Conservation (phyloP, 2,329 filamentous ascomycete species). For the Aspergillus ustus region DNA sequence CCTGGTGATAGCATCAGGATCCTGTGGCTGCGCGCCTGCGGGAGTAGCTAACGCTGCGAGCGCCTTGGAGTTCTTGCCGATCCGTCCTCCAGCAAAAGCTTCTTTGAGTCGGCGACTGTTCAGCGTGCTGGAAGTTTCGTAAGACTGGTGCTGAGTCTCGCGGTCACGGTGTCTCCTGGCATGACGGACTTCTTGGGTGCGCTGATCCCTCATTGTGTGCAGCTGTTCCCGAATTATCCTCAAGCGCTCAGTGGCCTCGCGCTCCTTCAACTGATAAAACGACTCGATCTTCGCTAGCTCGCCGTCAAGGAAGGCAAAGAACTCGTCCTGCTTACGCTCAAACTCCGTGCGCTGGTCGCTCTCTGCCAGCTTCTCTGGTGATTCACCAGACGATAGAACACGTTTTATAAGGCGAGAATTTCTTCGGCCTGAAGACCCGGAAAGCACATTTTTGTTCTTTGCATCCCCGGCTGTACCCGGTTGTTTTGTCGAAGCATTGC, state of each 20-base stretch:
- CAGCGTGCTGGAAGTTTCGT: slow-evolving; percentile 30
- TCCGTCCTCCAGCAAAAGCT: slow-evolving; percentile 51
- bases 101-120: slow-evolving; percentile 40
- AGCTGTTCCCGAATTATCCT: slow-evolving; percentile 77
- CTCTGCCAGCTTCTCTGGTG: slow-evolving; percentile 53
- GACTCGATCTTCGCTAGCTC: slow-evolving; percentile 90
- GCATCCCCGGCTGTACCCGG: slow-evolving; percentile 16
- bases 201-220: slow-evolving; percentile 86
- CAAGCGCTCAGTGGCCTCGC: slow-evolving; percentile 77
- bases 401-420: slow-evolving; percentile 42
- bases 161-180: slow-evolving; percentile 35
- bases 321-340: slow-evolving; percentile 77
- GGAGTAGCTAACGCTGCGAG: slow-evolving; percentile 50
- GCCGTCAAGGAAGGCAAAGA: slow-evolving; percentile 80
- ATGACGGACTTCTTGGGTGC: slow-evolving; percentile 23
- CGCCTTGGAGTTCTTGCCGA: slow-evolving; percentile 62
- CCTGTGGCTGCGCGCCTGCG: slow-evolving; percentile 37
- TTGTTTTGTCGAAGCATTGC: slow-evolving; percentile 18
- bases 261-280: slow-evolving; percentile 88
- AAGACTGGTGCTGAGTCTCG: slow-evolving; percentile 26
- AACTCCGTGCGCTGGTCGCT: slow-evolving; percentile 65
- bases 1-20: slow-evolving; percentile 33
- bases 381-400: slow-evolving; percentile 44
- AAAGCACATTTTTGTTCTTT: slow-evolving; percentile 28
- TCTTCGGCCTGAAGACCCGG: slow-evolving; percentile 30